Conservation (phyloP, 164 flowering plant genomes). For the Nymphaea thermarum region DNA sequence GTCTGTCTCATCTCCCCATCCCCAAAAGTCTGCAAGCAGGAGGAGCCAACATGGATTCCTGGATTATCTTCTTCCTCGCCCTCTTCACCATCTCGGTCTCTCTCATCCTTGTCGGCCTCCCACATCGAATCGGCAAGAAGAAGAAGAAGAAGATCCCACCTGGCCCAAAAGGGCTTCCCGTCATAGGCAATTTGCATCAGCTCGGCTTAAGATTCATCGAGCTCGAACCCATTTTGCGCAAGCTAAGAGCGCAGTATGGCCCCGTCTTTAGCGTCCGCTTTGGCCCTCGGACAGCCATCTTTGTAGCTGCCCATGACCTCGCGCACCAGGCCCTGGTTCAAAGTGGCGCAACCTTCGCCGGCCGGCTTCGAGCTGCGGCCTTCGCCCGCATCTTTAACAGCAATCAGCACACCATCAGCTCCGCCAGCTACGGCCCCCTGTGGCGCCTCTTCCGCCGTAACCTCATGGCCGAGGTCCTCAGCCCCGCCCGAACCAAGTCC, state of each 20-base stretch:
- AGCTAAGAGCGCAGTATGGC: conserved; percentile 21
- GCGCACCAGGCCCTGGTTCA: conserved; percentile 34
- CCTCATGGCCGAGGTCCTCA: conserved; percentile 18
- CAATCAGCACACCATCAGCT: conserved; percentile 19
- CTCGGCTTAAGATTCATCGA: conserved; percentile 12
- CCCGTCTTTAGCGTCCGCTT: conserved; percentile 27
- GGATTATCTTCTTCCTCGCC: too few relatives aligned
- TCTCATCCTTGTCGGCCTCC: not conserved
- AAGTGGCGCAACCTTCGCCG: conserved; percentile 27
- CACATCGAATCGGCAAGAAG: not conserved
- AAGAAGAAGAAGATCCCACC: conserved; percentile 27
- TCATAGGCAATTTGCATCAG: conserved; percentile 18
- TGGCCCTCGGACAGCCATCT: conserved; percentile 17
- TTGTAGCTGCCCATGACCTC: conserved; percentile 14
- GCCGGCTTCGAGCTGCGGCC: conserved; percentile 18
- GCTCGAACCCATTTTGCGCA: conserved; percentile 10
- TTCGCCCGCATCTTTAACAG: conserved; percentile 3
- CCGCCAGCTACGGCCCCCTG: conserved; percentile 26
- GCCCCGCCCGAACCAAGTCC: conserved; percentile 19
- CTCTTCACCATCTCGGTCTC: not conserved
- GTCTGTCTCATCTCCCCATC: too few relatives aligned
- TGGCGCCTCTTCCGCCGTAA: conserved; percentile 37
- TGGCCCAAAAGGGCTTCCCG: conserved; percentile 20
- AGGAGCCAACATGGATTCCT: too few relatives aligned
- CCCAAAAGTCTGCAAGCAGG: too few relatives aligned